Conservation (phyloP, 371 early-diverging fungal species). For the Blakeslea trispora region DNA sequence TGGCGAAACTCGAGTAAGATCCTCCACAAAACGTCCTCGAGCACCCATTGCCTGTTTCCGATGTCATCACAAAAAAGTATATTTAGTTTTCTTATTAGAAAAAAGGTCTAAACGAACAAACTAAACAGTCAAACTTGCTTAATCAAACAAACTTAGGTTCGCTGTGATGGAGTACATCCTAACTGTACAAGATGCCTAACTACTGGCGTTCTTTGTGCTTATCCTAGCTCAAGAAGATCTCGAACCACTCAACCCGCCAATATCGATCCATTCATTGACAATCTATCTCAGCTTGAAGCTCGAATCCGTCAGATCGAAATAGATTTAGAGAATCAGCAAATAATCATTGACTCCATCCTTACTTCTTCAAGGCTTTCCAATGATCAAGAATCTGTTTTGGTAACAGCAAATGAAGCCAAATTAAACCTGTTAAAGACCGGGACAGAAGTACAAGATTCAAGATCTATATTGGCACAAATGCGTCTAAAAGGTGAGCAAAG, state of each 20-base stretch:
- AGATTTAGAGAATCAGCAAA: slow-evolving; percentile 42
- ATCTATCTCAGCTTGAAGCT: slow-evolving; percentile 43
- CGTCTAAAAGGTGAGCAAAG: slow-evolving; percentile 47
- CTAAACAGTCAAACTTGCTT: neutral
- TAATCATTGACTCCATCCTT: slow-evolving; percentile 29
- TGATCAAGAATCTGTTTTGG: neutral
- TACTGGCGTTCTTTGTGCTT: slow-evolving; percentile 45
- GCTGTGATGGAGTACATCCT: slow-evolving; percentile 47
- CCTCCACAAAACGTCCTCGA: slow-evolving; percentile 31
- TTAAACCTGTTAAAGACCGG: slow-evolving; percentile 38
- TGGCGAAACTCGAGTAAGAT: neutral
- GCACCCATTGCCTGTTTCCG: slow-evolving; percentile 38
- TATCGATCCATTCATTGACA: slow-evolving; percentile 50
- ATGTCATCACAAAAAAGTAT: slow-evolving; percentile 41
- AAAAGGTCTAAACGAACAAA: slow-evolving; percentile 2
- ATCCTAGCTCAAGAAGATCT: slow-evolving; percentile 45
- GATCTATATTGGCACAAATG: slow-evolving; percentile 47
- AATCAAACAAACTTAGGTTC: slow-evolving; percentile 28
- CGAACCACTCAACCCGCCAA: slow-evolving; percentile 48
- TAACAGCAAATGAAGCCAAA: slow-evolving; percentile 2
- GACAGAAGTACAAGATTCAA: slow-evolving; percentile 48
- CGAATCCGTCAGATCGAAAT: slow-evolving; percentile 43
- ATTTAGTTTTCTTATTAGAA: too few relatives aligned
- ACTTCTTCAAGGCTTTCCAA: neutral
- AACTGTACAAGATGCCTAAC: slow-evolving; percentile 45